These are phyloP conservation scores for Hymenoscyphus fructigenus DNA, from an alignment of 2,329 filamentous ascomycete species.

Conservation along the genomic window DNA sequence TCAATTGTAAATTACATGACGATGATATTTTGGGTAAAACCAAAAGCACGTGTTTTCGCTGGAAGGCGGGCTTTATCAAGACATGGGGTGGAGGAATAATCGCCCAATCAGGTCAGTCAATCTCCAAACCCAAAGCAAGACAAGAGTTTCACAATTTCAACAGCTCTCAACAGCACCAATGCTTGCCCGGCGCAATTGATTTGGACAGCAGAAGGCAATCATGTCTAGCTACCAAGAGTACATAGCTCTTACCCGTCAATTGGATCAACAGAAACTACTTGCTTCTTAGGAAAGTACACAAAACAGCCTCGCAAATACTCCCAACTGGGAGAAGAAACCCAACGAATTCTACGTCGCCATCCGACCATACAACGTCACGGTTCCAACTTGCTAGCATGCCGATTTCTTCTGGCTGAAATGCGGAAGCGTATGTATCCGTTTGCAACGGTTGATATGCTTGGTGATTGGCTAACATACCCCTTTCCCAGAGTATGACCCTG, in stretches of 20 bases:
- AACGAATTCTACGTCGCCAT: slow-evolving; percentile 20
- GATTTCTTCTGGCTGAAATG: slow-evolving; percentile 20
- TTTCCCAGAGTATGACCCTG: no score
- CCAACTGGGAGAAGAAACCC: slow-evolving; percentile 14
- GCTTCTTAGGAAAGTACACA: not conserved
- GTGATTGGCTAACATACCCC: no score
- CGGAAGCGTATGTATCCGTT: slow-evolving; percentile 16
- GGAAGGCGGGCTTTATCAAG: not conserved
- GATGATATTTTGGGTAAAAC: not conserved
- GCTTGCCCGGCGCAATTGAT: not conserved
- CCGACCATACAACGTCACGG: slow-evolving; percentile 10
- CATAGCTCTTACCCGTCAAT: no score
- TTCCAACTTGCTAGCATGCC: slow-evolving; percentile 10
- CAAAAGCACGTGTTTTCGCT: not conserved
- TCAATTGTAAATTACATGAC: not conserved
- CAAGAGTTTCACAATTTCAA: not conserved
- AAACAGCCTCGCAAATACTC: slow-evolving; percentile 12
- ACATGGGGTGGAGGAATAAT: not conserved
- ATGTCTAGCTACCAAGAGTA: slow-evolving; percentile 1
- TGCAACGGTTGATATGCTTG: no score
- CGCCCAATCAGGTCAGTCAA: not conserved
- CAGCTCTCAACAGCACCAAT: not conserved
- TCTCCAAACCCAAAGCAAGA: not conserved
- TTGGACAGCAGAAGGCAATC: not conserved
- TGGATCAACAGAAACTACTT: not conserved